Conservation (phyloP, 148 eudicot genomes). For the Vaccinium myrtillus region DNA sequence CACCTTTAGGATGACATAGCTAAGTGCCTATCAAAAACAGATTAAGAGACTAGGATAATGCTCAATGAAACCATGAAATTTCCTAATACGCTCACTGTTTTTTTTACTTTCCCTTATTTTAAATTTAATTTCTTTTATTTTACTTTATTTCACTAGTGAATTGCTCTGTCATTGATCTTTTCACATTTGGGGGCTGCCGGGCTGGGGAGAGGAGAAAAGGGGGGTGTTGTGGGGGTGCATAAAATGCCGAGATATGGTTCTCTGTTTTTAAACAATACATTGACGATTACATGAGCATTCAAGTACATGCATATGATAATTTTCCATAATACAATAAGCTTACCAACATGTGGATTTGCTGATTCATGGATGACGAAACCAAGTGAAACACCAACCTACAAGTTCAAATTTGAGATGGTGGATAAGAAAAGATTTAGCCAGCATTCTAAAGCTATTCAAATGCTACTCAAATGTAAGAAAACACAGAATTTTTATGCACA, state of each 20-base stretch:
- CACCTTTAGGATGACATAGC: neutral
- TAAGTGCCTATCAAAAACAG: neutral
- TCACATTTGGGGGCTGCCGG: neutral
- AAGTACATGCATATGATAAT: neutral
- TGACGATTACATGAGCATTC: neutral
- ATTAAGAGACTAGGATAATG: neutral
- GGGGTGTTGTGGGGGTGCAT: neutral
- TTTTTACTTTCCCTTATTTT: too few relatives aligned
- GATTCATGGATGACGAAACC: slow-evolving; percentile 98
- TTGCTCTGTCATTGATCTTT: neutral
- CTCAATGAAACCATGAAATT: neutral
- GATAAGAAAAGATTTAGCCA: slow-evolving; percentile 11
- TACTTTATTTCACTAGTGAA: neutral
- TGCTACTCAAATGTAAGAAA: neutral
- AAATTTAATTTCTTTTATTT: neutral
- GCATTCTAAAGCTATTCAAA: neutral
- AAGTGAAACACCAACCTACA: slow-evolving; percentile 92
- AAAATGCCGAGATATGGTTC: neutral
- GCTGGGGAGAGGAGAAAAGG: neutral
- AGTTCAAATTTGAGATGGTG: slow-evolving; percentile 7
- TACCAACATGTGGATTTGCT: slow-evolving; percentile 97
- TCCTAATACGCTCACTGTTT: neutral
- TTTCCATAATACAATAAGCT: slow-evolving; percentile 21
- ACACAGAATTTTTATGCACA: neutral
- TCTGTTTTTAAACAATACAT: neutral